Conservation (phyloP, 108 stramenopile species). For the Chaetoceros muelleri region DNA sequence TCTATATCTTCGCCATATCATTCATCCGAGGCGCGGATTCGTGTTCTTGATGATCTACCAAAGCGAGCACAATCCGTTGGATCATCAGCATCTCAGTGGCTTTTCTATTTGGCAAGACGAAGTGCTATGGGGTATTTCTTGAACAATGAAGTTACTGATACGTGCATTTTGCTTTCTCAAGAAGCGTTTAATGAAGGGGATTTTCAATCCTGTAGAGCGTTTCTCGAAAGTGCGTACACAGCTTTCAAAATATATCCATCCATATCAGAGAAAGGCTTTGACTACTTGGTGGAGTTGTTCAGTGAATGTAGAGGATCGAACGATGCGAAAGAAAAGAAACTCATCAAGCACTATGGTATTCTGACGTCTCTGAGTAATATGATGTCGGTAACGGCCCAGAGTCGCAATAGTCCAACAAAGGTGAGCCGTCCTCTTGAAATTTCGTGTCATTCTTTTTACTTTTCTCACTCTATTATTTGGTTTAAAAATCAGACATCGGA, state of each 20-base stretch:
- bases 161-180: conserved; percentile 61
- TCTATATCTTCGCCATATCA: conserved; percentile 56
- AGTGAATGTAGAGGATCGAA: conserved; percentile 16
- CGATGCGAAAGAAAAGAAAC: conserved; percentile 18
- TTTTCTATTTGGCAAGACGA: conserved; percentile 45
- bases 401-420: conserved; percentile 8
- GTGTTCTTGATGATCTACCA: conserved; percentile 72
- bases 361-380: conserved; percentile 53
- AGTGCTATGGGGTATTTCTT: conserved; percentile 69
- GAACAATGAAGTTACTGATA: conserved; percentile 48
- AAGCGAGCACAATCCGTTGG: conserved; percentile 62
- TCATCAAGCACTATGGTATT: conserved; percentile 36
- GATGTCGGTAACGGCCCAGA: conserved; percentile 40
- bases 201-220: conserved; percentile 29
- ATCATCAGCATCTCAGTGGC: conserved; percentile 35
- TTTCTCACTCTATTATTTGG: too few relatives aligned
- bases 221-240: conserved; percentile 41
- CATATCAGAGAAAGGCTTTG: conserved; percentile 46
- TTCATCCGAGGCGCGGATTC: conserved; percentile 38
- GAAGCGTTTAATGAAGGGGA: conserved; percentile 58
- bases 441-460: too few relatives aligned
- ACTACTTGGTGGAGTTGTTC: conserved; percentile 48
- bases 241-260: conserved; percentile 39
- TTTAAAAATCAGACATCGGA: too few relatives aligned
- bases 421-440: background rate